A percentile compares a stretch with the other conserved stretches of the same genome.
These are phyloP conservation scores for Rubia tinctorum DNA, from an alignment of 305 asterid genomes.

Conservation along the genomic window DNA sequence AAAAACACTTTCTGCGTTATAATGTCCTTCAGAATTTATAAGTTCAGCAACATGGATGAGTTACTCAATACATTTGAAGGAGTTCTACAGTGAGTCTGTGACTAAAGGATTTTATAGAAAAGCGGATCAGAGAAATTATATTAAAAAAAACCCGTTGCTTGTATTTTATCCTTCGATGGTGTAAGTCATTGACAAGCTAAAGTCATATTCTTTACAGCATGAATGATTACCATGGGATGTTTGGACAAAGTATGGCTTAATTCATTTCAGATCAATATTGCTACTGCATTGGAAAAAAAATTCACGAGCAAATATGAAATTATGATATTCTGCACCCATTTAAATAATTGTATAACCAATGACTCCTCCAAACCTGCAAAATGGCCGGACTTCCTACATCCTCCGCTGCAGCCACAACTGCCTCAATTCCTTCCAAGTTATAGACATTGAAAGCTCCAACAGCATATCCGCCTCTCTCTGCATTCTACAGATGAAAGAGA, in stretches of 20 bases:
- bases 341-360: background rate
- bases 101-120: no score
- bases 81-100: no score
- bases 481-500: conserved; percentile 47
- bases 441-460: conserved; percentile 92
- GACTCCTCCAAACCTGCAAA: conserved; percentile 63
- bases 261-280: background rate
- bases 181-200: no score
- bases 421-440: conserved; percentile 91
- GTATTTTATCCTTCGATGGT: no score
- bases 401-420: conserved; percentile 97
- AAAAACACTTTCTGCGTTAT: background rate
- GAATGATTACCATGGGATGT: background rate
- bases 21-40: no score
- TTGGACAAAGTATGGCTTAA: background rate
- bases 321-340: background rate
- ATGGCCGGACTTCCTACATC: conserved; percentile 88
- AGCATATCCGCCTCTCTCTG: conserved; percentile 88
- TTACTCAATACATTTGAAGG: no score
- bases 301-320: background rate
- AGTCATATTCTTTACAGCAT: background rate
- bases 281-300: background rate
- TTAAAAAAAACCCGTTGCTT: no score
- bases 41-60: no score
- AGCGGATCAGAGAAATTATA: no score